Evolutionary conservation across 495 filamentous ascomycete genomes (phyloP).

Genomic region (Amniculicola lignicola): DNA sequence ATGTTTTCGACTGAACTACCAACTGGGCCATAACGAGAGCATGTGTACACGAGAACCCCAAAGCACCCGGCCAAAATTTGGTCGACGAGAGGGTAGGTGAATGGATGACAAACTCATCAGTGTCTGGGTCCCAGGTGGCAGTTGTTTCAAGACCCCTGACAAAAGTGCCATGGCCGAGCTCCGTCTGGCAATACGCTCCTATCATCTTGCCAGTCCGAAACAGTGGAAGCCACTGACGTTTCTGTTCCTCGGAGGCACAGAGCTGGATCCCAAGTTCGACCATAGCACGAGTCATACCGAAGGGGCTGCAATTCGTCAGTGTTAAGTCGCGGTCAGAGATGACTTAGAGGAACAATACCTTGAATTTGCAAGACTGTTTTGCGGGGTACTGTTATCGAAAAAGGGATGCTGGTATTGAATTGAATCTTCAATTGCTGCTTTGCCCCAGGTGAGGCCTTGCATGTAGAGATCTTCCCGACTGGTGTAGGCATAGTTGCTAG

Average conservation of each 20-base stretch:
- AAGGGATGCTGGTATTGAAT: constrained; percentile 9
- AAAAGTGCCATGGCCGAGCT: constrained; percentile 33
- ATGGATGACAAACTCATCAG: constrained; percentile 37
- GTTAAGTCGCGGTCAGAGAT: background rate
- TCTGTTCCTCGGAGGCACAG: constrained; percentile 8
- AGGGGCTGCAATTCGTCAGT: constrained; percentile 1
- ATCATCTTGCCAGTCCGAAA: constrained; percentile 1
- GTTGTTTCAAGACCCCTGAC: constrained; percentile 37
- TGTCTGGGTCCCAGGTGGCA: constrained; percentile 31
- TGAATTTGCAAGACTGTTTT: constrained; percentile 9
- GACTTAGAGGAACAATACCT: background rate
- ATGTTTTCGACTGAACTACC: constrained; percentile 32
- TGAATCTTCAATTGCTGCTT: constrained; percentile 15
- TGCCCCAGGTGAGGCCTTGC: constrained; percentile 13
- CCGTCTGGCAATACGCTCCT: constrained; percentile 18
- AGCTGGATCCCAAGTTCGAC: background rate
- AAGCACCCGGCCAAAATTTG: constrained; percentile 37
- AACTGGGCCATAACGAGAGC: constrained; percentile 35
- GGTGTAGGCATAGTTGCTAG: constrained; percentile 9
- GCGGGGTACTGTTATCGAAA: constrained; percentile 12
- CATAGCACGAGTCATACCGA: constrained; percentile 7
- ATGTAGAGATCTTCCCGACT: constrained; percentile 11
- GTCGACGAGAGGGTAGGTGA: constrained; percentile 35
- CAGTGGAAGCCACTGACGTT: constrained; percentile 13
- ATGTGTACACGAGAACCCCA: constrained; percentile 37